These are phyloP conservation scores for Psilocybe sp. DNA, from an alignment of 768 basidiomycete genomes.

Conservation along the genomic window DNA sequence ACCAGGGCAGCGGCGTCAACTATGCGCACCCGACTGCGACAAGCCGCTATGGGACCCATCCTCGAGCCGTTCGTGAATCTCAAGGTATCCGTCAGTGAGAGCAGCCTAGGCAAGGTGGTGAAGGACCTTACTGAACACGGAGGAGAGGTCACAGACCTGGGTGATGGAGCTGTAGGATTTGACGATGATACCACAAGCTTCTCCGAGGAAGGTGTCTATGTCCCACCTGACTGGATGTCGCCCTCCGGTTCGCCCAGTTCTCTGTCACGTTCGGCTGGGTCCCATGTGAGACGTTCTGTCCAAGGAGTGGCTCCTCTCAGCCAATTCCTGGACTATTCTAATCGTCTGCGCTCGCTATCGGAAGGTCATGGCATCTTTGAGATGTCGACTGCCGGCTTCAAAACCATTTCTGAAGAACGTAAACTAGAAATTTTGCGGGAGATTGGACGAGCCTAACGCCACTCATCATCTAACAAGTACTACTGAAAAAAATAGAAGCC, in stretches of 20 bases:
- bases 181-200: conserved; percentile 44
- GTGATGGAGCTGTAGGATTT: conserved; percentile 36
- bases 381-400: conserved; percentile 77
- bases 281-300: conserved; percentile 60
- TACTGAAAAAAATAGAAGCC: too few relatives aligned
- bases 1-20: conserved; percentile 64
- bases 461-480: too few relatives aligned
- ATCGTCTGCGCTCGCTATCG: conserved; percentile 72
- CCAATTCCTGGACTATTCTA: conserved; percentile 78
- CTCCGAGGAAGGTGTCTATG: conserved; percentile 62
- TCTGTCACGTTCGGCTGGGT: conserved; percentile 19
- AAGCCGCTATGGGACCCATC: conserved; percentile 67
- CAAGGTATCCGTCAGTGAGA: conserved; percentile 65
- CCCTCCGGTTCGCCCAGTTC: conserved; percentile 50
- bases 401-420: conserved; percentile 56
- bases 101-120: conserved; percentile 71
- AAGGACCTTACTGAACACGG: conserved; percentile 83
- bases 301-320: conserved; percentile 76
- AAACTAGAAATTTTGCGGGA: conserved; percentile 73
- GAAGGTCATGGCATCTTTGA: conserved; percentile 84
- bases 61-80: conserved; percentile 77
- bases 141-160: conserved; percentile 75
- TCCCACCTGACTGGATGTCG: conserved; percentile 74
- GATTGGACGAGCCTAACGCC: conserved; percentile 62
- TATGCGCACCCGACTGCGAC: conserved; percentile 57